Base-by-base conservation (phyloP, 2,329 filamentous ascomycete species). In the Scedosporium boydii region DNA sequence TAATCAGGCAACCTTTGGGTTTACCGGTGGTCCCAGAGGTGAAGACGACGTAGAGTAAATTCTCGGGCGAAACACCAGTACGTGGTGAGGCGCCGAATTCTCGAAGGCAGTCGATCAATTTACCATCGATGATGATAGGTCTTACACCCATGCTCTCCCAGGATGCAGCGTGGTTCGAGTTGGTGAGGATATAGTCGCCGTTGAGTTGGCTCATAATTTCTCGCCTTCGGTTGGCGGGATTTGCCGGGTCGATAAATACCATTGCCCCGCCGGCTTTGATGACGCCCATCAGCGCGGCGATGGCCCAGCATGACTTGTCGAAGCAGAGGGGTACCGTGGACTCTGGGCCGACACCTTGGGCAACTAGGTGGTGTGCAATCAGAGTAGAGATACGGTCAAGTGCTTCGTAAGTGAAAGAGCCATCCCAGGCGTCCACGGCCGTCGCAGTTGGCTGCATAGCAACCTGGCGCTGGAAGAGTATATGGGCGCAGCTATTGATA, bases 1-100 rank as follows among this genome's bases (percentile, higher is more conserved):
- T 75, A 60, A 80, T 73, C 46, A 86, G 76, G 3, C 87, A 83
- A 21, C 85, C 85, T 72, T 87, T 87, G 1, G 85, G 85, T 63
- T 79, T 80, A 5, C 85, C 85, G 0, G 85, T 87, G 64, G 83
- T 87, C 12, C 85, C 85, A 1, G 84, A 87, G 10, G 85, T 87
- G 69, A 87, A 87, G 68, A 87, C 85, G 67, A 87, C 82, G 64
- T 81, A 82, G 26, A 38, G 34, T 9, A 38, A 10, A 38, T 38
- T 38, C 10, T 38, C 34, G 10, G 34, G 34, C 10, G 34, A 12
- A 38, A 38, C 34, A 38, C 34, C 34, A 38, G 34, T 38, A 38
- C 34, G 34, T 9, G 34, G 34, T 38, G 34, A 38, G 34, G 34
- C 34, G 34, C 34, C 34, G 4, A 38, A 38, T 38, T 38, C 34